These are phyloP conservation scores for Scalesia atractyloides DNA, from an alignment of 129 eudicot genomes.

Conservation along the genomic window DNA sequence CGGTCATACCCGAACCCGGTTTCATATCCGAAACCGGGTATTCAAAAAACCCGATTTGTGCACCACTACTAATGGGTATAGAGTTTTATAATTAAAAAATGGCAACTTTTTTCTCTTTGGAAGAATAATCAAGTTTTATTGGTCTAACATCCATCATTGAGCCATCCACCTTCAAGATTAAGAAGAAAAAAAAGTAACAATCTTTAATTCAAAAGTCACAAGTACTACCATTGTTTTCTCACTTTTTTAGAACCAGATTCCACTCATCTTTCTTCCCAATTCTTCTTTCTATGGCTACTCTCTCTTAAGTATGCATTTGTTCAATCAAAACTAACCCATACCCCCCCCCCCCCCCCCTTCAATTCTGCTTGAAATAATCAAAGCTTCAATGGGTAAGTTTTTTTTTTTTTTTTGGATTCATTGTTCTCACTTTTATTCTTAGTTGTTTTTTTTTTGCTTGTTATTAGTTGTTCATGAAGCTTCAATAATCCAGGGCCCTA, in stretches of 20 bases:
- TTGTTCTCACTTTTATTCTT: neutral
- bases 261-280: slow-evolving; percentile 18
- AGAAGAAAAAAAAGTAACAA: slow-evolving; percentile 13
- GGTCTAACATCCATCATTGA: slow-evolving; percentile 30
- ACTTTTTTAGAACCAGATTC: slow-evolving; percentile 30
- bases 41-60: no score
- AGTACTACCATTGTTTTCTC: slow-evolving; percentile 22
- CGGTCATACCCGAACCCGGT: no score
- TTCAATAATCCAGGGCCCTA: neutral
- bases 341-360: neutral
- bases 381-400: slow-evolving; percentile 43
- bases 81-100: neutral
- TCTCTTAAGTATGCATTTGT: slow-evolving; percentile 18
- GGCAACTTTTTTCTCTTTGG: no score
- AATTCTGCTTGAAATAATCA: slow-evolving; percentile 21
- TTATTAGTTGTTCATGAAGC: slow-evolving; percentile 20
- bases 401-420: no score
- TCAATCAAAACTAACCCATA: neutral
- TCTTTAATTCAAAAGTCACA: slow-evolving; percentile 26
- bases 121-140: slow-evolving; percentile 23
- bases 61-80: slow-evolving; percentile 14
- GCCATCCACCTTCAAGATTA: slow-evolving; percentile 31
- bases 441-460: slow-evolving; percentile 16
- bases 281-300: slow-evolving; percentile 16
- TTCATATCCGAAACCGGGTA: no score